Base-by-base conservation (phyloP, 2,329 filamentous ascomycete genomes). In the Emmonsia crescens region DNA sequence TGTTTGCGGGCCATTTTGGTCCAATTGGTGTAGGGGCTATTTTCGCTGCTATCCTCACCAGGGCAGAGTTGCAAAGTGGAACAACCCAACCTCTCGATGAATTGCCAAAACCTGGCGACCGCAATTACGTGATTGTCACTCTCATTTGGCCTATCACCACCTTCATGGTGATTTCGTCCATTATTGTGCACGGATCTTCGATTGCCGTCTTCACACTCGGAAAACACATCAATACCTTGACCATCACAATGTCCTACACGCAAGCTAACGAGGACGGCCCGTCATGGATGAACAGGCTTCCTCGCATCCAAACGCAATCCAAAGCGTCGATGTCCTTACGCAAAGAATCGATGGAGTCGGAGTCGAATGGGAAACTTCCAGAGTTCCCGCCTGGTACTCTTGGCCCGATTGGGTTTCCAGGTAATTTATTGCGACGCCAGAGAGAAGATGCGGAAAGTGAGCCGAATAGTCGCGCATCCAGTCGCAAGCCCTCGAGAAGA, bases 1-100 rank as follows among this genome's bases (percentile, higher is more conserved):
- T 96, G 1, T 99, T 99, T 72, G 94, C 94, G 19, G 94, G 94
- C 1, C 94, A 99, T 73, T 99, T 99, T 71, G 94, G 94, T 6
- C 94, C 94, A 33, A 97, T 99, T 67, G 94, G 94, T 60, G 94
- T 99, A 60, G 94, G 94, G 63, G 94, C 93, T 64, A 92, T 99
- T 62, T 99, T 99, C 67, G 88, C 96, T 56, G 91, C 91, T 24
- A 96, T 99, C 63, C 80, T 99, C 56, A 91, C 94, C 21, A 83
- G 93, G 70, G 92, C 91, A n/a, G 94, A 99, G 73, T 76, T 99
- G 21, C 91, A 96, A 72, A 85, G 83, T 2, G 84, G 85, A 21
- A 79, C 81, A 9, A 88, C 91, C 0, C 89, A 94, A 6, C 94
- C 94, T 0, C 76, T 91, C 1, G 72, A 88, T 19, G 85, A 89